phyloP scores from a whole-genome alignment of 2,329 filamentous ascomycete genomes.

The Fusarium subglutinans region DNA sequence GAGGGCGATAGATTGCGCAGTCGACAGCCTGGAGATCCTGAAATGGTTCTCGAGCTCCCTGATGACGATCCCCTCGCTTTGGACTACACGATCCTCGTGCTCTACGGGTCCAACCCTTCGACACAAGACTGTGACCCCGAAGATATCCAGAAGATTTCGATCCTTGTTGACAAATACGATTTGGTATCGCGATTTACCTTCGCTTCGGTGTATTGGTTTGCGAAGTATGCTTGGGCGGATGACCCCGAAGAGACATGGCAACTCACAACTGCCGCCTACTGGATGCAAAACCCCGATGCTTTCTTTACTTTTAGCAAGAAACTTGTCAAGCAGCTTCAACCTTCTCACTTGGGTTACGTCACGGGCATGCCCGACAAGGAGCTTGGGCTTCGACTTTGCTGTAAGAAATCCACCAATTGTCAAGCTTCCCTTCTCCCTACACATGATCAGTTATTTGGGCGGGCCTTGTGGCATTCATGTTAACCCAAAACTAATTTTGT shows the following conservation, averaged over 20 bases:
- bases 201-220: constrained; percentile 17
- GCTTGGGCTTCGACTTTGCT: constrained; percentile 17
- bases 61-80: constrained; percentile 10
- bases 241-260: constrained; percentile 23
- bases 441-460: background rate
- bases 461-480: accelerated
- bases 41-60: constrained; percentile 16
- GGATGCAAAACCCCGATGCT: constrained; percentile 4
- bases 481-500: background rate
- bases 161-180: constrained; percentile 23
- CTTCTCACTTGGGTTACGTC: constrained; percentile 1
- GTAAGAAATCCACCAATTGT: background rate
- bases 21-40: background rate
- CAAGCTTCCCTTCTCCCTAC: background rate
- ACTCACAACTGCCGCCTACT: constrained; percentile 11
- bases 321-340: constrained; percentile 7
- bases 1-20: constrained; percentile 6
- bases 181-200: constrained; percentile 17
- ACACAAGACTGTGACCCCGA: constrained; percentile 1
- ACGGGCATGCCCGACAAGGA: background rate
- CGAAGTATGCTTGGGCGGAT: constrained; percentile 10
- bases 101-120: constrained; percentile 13
- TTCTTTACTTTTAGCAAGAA: constrained; percentile 21
- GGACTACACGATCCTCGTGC: background rate
- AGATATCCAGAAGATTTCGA: constrained; percentile 10